Evolutionary conservation across 139 green algal genomes (phyloP).

Genomic region (Chlamydomonas sp.): DNA sequence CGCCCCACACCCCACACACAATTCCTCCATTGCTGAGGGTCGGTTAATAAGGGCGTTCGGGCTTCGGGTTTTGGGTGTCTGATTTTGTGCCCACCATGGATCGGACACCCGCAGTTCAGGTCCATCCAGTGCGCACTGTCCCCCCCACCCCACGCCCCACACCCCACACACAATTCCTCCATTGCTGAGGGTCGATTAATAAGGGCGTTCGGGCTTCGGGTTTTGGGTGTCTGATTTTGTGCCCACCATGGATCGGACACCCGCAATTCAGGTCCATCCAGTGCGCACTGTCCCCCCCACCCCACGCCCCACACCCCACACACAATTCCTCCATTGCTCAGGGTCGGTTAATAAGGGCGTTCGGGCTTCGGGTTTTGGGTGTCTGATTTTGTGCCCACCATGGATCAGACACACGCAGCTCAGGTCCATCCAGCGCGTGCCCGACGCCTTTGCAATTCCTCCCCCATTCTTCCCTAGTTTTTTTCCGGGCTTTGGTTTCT

Average conservation of each 20-base stretch:
- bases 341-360: not conserved
- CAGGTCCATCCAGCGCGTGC: slow-evolving; percentile 67
- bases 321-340: not conserved
- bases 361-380: too few relatives aligned
- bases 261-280: slow-evolving; percentile 82
- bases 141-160: slow-evolving; percentile 35
- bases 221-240: too few relatives aligned
- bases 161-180: not conserved
- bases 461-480: too few relatives aligned
- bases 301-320: slow-evolving; percentile 24
- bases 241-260: slow-evolving; percentile 26
- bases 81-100: not conserved
- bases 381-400: not conserved
- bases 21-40: not conserved
- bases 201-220: too few relatives aligned
- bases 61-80: too few relatives aligned
- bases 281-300: slow-evolving; percentile 40
- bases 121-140: slow-evolving; percentile 64
- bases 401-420: slow-evolving; percentile 62
- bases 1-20: slow-evolving; percentile 14
- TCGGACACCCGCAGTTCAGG: slow-evolving; percentile 72
- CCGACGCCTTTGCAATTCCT: slow-evolving; percentile 40
- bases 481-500: too few relatives aligned
- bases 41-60: too few relatives aligned
- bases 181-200: not conserved